Evolutionary conservation across 169 alveolate species (phyloP).

Genomic region (Plasmodium inui): DNA sequence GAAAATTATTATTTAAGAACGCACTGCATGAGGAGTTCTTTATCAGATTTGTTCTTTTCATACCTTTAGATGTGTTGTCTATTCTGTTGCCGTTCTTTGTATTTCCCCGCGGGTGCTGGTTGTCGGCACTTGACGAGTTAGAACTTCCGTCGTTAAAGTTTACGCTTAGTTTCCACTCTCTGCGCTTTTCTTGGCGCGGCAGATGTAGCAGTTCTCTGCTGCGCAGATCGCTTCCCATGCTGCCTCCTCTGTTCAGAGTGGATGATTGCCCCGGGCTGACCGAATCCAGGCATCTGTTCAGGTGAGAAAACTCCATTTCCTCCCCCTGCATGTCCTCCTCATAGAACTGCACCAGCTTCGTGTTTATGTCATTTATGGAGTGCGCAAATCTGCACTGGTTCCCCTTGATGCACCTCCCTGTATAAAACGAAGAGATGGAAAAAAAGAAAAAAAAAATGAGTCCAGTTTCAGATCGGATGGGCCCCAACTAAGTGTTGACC

Average conservation of each 20-base stretch:
- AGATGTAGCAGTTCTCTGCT: background rate
- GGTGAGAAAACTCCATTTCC: background rate
- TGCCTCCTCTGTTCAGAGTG: background rate
- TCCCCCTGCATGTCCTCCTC: background rate
- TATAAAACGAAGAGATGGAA: background rate
- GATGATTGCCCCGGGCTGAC: background rate
- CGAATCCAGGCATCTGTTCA: background rate
- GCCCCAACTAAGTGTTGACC: background rate
- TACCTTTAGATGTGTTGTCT: background rate
- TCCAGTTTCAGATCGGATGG: background rate
- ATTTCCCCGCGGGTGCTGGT: background rate
- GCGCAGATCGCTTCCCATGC: background rate
- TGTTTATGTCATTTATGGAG: slow-evolving; percentile 58
- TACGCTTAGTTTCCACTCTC: slow-evolving; percentile 3
- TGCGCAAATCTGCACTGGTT: slow-evolving; percentile 64
- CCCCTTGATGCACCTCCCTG: slow-evolving; percentile 58
- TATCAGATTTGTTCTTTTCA: slow-evolving; percentile 24
- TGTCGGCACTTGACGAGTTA: slow-evolving; percentile 8
- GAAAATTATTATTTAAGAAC: background rate
- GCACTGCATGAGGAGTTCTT: background rate
- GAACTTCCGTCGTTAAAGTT: slow-evolving; percentile 1
- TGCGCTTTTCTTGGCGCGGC: background rate
- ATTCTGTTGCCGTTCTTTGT: background rate
- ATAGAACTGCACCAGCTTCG: slow-evolving; percentile 53
- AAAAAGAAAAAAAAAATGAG: background rate